Percentiles rank a stretch among this genome's conserved stretches.
These are phyloP conservation scores for Colletotrichum sp. DNA, from an alignment of 2,329 filamentous ascomycete species.

Conservation along the genomic window DNA sequence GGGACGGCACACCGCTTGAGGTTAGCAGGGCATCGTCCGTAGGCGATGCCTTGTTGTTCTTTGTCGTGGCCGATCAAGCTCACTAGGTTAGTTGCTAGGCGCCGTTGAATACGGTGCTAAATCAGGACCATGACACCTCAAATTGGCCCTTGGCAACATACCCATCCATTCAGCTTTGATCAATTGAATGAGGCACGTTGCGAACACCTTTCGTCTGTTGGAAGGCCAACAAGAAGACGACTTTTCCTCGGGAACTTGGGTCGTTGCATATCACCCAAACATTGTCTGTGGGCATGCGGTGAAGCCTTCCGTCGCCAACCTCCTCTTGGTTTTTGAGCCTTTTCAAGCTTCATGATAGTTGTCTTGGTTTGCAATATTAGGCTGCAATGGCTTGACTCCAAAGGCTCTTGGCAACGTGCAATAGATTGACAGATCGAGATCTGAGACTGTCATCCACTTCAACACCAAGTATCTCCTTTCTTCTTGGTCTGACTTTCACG, in stretches of 20 bases:
- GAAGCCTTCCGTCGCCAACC: neutral
- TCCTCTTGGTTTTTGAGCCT: neutral
- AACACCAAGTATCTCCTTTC: neutral
- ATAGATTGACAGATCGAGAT: neutral
- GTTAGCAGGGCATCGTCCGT: neutral
- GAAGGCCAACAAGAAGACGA: neutral
- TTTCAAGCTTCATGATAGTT: neutral
- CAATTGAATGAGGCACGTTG: neutral
- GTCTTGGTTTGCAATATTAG: neutral
- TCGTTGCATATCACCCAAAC: neutral
- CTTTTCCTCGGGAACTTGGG: neutral
- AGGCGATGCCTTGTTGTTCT: neutral
- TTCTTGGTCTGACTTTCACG: neutral
- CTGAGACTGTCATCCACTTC: neutral
- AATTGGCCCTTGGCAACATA: neutral
- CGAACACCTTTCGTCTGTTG: neutral
- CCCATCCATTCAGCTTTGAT: neutral
- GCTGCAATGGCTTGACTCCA: neutral
- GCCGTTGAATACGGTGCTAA: neutral
- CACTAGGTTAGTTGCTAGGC: neutral
- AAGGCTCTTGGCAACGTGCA: neutral
- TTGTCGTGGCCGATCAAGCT: neutral
- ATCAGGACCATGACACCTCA: neutral
- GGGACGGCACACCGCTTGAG: neutral
- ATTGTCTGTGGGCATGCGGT: neutral